Evolutionary conservation across 495 filamentous ascomycete genomes (phyloP), one percentile per base, ranked within the genome.

Genomic region (Cercophora sp.): DNA sequence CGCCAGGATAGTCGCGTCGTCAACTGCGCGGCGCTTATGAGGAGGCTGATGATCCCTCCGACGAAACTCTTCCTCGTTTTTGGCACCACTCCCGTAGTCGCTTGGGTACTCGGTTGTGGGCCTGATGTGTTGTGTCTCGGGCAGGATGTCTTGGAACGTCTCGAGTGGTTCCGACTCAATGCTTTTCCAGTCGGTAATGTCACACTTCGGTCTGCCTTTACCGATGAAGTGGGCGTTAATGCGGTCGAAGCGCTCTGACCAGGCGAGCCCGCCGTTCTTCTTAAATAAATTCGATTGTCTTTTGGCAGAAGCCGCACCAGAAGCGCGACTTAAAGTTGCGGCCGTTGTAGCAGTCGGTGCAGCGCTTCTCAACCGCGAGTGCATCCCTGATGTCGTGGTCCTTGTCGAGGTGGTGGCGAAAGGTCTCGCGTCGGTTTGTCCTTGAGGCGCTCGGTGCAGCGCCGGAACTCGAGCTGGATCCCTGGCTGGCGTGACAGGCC

Each of bases 231-330:
- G 91, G 47, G 82, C 73, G 54, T 90, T 91, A 40, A 96, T 91
- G 67, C 96, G 92, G 62, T 93, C 82, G 62, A 90, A 92, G 4
- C 92, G 77, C 63, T 89, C 86, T 48, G 87, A 82, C 78, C 80
- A 83, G 0, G 83, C 86, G 13, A 75, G 79, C 2, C 77, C 57
- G 0, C 80, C 81, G 6, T 72, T 68, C 15, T 73, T 74, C 29
- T 76, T 66, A 11, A 90, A 72, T 11, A 11, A 90, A 72, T 11
- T 71, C 61, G 8, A 91, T 72, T 5, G 83, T 74, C 10, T 68
- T 63, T 27, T 66, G 63, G 62, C 91, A 96, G 62, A 96, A 95
- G 0, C 92, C 92, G 58, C 92, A 97, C 91, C 91, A 96, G 66
- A 91, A 96, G 5, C 78, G 75, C 13, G 71, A 68, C 51, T 87